Conservation (phyloP, 2,329 filamentous ascomycete species). For the Phyllosticta ampelicida region DNA sequence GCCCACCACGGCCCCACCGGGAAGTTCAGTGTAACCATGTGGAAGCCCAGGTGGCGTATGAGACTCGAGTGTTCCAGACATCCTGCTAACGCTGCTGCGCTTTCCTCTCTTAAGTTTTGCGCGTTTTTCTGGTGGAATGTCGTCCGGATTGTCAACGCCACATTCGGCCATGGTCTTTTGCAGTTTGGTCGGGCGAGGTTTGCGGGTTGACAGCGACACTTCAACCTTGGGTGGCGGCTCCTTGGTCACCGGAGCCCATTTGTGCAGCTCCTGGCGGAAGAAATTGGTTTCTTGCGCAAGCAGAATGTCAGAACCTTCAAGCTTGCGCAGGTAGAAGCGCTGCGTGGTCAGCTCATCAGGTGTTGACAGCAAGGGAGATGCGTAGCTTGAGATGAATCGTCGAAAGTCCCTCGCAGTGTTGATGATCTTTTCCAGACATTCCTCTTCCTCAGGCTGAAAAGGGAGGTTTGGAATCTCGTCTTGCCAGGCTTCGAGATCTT, state of each 20-base stretch:
- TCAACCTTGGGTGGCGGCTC: slow-evolving; percentile 77
- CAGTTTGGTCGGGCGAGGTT: slow-evolving; percentile 90
- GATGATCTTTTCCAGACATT: slow-evolving; percentile 75
- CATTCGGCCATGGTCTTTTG: slow-evolving; percentile 88
- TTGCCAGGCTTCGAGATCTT: slow-evolving; percentile 75
- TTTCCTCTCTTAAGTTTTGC: slow-evolving; percentile 43
- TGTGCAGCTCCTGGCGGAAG: slow-evolving; percentile 89
- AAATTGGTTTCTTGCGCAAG: slow-evolving; percentile 93
- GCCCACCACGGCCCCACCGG: background rate
- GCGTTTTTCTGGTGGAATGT: slow-evolving; percentile 72
- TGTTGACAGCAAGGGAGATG: slow-evolving; percentile 70
- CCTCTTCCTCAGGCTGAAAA: slow-evolving; percentile 93
- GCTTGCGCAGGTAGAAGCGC: slow-evolving; percentile 91
- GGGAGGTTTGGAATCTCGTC: slow-evolving; percentile 71
- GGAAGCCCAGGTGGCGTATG: slow-evolving; percentile 29
- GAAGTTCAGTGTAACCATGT: slow-evolving; percentile 12
- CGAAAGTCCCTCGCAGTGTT: slow-evolving; percentile 76
- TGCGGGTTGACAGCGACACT: slow-evolving; percentile 80
- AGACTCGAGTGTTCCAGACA: slow-evolving; percentile 17
- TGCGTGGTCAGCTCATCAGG: slow-evolving; percentile 81
- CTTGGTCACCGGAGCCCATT: slow-evolving; percentile 83
- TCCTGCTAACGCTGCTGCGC: slow-evolving; percentile 20
- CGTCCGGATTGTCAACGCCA: slow-evolving; percentile 81
- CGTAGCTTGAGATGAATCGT: slow-evolving; percentile 67
- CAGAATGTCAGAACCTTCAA: slow-evolving; percentile 91